Base-by-base conservation (phyloP, 108 stramenopile species). In the Epipyxis sp. region DNA sequence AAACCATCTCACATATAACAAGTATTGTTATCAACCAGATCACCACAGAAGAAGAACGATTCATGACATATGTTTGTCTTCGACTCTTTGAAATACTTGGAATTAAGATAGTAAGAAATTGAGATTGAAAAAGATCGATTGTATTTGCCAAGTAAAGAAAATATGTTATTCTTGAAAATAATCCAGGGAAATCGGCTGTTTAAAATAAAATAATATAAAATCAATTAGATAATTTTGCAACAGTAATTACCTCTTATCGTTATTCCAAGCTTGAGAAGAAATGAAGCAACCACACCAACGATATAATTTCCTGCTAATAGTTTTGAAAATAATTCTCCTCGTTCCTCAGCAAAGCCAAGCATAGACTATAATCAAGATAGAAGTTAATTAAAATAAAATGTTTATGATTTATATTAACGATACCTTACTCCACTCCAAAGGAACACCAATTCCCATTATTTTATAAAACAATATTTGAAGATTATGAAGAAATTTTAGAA, bases 1-100 rank as follows among this genome's bases (percentile, higher is more conserved):
- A 79, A 42, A 84, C 80, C n/a, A 79, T 40, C 76, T 84, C 82
- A 69, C 78, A 35, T 25, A 43, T 39, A 27, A 46, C 29, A n/a
- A 77, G 27, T 37, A 25, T 50, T 40, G 76, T 32, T 25, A 50
- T 29, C 0, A 59, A n/a, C 76, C 76, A 77, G 45, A 77, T 37
- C 25, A 77, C 50, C n/a, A 77, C 76, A 1, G 76, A 77, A 0
- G 76, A 58, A 59, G 57, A 59, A 1, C 76, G 76, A 59, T 77
- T 59, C 6, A 77, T 29, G 58, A 77, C 59, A 59, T 77, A 77
- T n/a, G 44, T 35, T 43, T 59, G 76, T 10, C 76, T 58, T 10
- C 32, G 20, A 29, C 59, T 59, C 45, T 77, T 59, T 46, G 42
- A n/a, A 30, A 77, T 35, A n/a, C n/a, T 30, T 6, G 76, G 76